Percentiles rank a stretch among this genome's conserved stretches.
Conservation (phyloP, 371 early-diverging fungal species). For the Mortierella sp. region DNA sequence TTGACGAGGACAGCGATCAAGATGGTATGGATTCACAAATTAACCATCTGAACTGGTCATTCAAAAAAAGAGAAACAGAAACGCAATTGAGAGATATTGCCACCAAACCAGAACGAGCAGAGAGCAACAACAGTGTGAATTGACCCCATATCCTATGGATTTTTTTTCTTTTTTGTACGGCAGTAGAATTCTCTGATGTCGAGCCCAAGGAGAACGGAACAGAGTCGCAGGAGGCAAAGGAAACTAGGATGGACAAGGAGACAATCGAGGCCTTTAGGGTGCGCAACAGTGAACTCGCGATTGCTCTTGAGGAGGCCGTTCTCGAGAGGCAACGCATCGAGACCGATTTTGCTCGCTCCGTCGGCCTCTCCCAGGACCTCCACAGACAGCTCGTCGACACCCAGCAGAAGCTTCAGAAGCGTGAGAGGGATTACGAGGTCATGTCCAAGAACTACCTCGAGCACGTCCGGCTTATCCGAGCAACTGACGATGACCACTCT, state of each 20-base stretch:
- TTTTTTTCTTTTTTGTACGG: background rate
- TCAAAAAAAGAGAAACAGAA: background rate
- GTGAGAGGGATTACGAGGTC: conserved; percentile 57
- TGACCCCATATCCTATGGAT: background rate
- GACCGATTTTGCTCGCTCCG: conserved; percentile 35
- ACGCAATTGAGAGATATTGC: background rate
- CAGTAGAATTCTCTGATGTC: background rate
- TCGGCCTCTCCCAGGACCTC: conserved; percentile 47
- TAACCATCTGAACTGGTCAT: background rate
- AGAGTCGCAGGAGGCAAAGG: background rate
- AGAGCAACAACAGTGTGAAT: no score
- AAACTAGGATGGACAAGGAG: background rate
- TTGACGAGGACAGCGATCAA: background rate
- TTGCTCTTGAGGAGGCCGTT: conserved; percentile 21
- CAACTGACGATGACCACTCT: conserved; percentile 74
- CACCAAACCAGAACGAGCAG: background rate
- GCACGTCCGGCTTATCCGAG: conserved; percentile 68
- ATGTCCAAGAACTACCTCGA: conserved; percentile 66
- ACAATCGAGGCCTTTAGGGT: conserved; percentile 22
- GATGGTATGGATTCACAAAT: background rate
- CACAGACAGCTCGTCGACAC: conserved; percentile 41
- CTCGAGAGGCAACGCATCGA: conserved; percentile 31
- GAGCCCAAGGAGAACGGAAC: conserved; percentile 15
- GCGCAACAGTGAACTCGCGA: conserved; percentile 3
- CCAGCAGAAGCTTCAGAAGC: conserved; percentile 48